Percentiles rank a stretch among this genome's conserved stretches.
Evolutionary conservation across 2,329 filamentous ascomycete species (phyloP).

Genomic region (Pseudomassariella vexata): DNA sequence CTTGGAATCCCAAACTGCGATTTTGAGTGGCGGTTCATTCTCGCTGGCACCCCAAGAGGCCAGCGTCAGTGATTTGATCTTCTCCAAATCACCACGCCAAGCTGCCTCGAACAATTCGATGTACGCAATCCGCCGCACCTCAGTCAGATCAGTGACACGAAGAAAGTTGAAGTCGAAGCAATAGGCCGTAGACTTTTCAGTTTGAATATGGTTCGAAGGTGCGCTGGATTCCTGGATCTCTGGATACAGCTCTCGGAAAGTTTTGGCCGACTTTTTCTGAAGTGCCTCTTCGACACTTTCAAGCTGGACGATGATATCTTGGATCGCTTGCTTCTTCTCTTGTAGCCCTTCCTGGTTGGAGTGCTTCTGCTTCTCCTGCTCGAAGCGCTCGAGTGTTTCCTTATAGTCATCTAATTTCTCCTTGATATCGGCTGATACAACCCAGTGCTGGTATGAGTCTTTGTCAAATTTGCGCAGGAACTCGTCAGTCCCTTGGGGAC

Average conservation of each 20-base stretch:
- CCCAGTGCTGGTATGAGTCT: constrained; percentile 57
- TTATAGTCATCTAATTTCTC: constrained; percentile 26
- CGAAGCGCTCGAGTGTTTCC: constrained; percentile 25
- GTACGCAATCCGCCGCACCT: constrained; percentile 52
- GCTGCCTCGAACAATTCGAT: constrained; percentile 66
- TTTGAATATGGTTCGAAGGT: not conserved
- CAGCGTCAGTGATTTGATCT: constrained; percentile 60
- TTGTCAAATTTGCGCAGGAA: constrained; percentile 46
- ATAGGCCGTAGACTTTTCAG: constrained; percentile 32
- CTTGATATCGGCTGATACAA: constrained; percentile 34
- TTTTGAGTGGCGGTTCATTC: constrained; percentile 54
- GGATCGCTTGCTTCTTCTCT: constrained; percentile 53
- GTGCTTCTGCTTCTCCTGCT: constrained; percentile 27
- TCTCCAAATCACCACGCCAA: constrained; percentile 63
- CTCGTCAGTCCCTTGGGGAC: constrained; percentile 34
- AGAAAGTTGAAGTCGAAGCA: constrained; percentile 45
- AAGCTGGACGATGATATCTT: constrained; percentile 43
- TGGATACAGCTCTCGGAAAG: constrained; percentile 60
- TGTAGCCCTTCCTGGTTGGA: constrained; percentile 20
- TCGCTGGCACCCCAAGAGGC: constrained; percentile 49
- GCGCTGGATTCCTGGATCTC: constrained; percentile 28
- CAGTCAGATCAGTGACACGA: constrained; percentile 48
- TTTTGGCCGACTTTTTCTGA: constrained; percentile 56
- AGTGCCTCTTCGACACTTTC: constrained; percentile 50
- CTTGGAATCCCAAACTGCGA: constrained; percentile 50